Percentiles rank a stretch among this genome's conserved stretches.
Conservation (phyloP, 768 basidiomycete genomes). For the Hemileccinum rubropunctum region DNA sequence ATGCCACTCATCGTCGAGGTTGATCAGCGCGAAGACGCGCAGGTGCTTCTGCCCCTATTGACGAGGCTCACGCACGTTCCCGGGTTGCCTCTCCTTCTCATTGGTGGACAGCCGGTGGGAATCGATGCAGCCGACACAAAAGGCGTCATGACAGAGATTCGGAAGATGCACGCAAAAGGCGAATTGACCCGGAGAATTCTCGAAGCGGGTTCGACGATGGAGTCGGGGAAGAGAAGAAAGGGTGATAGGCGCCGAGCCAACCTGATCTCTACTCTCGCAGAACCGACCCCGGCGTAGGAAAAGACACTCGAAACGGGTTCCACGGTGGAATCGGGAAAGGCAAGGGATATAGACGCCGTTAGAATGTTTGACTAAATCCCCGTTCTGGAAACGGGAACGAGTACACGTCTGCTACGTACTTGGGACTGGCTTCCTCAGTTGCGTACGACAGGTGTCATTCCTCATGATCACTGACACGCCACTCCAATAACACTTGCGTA, state of each 20-base stretch:
- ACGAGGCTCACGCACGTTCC: slow-evolving; percentile 52
- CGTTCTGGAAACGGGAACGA: slow-evolving; percentile 7
- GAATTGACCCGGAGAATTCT: slow-evolving; percentile 49
- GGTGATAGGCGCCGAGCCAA: slow-evolving; percentile 5
- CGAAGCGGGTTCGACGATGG: slow-evolving; percentile 57
- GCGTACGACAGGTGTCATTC: no score
- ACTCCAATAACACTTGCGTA: no score
- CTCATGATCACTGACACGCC: no score
- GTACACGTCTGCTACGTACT: neutral
- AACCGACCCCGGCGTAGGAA: no score
- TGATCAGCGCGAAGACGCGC: slow-evolving; percentile 68
- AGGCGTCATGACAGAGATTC: slow-evolving; percentile 45
- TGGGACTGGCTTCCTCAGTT: neutral
- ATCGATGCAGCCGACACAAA: slow-evolving; percentile 18
- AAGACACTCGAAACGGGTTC: no score
- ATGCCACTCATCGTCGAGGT: slow-evolving; percentile 67
- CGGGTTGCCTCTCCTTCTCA: slow-evolving; percentile 63
- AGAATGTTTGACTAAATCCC: neutral
- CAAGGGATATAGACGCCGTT: no score
- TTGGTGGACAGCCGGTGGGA: slow-evolving; percentile 62
- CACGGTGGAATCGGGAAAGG: no score
- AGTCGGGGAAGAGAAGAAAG: slow-evolving; percentile 53
- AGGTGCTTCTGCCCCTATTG: slow-evolving; percentile 60
- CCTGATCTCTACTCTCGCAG: no score
- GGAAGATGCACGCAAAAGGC: slow-evolving; percentile 46